A percentile compares a stretch with the other conserved stretches of the same genome.
These are phyloP conservation scores for Metrosideros polymorpha DNA, from an alignment of 441 rosid species.

Conservation along the genomic window DNA sequence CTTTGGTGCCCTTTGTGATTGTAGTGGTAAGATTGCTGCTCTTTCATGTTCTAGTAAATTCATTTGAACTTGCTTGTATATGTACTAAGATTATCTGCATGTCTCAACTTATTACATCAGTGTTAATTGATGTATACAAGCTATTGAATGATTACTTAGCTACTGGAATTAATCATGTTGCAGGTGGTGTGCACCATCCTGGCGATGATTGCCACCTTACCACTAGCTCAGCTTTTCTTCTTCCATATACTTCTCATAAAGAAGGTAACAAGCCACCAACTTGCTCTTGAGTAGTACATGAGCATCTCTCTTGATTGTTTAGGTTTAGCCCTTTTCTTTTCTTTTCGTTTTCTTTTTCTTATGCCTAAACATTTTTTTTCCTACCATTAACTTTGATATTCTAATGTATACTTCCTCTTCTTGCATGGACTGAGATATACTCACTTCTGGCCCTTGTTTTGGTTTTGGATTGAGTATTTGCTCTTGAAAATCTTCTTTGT, in stretches of 20 bases:
- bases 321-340: neutral
- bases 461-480: neutral
- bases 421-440: neutral
- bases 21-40: constrained; percentile 61
- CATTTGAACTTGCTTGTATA: neutral
- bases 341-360: too few relatives aligned
- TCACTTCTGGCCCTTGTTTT: neutral
- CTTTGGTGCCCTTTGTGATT: constrained; percentile 72
- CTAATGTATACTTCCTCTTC: neutral
- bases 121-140: neutral
- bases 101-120: neutral
- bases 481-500: neutral
- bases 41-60: neutral
- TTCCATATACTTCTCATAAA: constrained; percentile 88
- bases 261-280: constrained; percentile 32
- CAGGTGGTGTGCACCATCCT: constrained; percentile 81
- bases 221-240: constrained; percentile 94
- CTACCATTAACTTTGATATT: neutral
- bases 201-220: constrained; percentile 92
- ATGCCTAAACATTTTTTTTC: neutral
- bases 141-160: neutral
- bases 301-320: neutral
- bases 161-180: constrained; percentile 4
- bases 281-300: neutral
- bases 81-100: neutral